phyloP scores from a whole-genome alignment of 371 early-diverging fungal genomes.

The Lichtheimia ramosa region DNA sequence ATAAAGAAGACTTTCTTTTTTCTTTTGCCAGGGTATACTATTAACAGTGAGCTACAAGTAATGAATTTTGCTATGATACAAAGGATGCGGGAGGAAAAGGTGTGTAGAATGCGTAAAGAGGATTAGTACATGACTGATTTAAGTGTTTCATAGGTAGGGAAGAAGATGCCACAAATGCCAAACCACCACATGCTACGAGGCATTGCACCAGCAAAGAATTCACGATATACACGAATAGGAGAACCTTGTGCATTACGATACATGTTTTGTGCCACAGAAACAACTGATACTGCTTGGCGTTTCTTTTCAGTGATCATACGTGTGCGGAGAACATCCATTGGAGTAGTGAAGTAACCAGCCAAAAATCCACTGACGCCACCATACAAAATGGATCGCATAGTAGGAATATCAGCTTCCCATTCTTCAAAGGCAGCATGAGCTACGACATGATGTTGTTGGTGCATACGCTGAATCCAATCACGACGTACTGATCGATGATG shows the following conservation, averaged over 20 bases:
- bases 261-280: slow-evolving; percentile 29
- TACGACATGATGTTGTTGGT: slow-evolving; percentile 37
- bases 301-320: slow-evolving; percentile 68
- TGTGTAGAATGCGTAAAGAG: neutral
- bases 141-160: slow-evolving; percentile 72
- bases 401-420: slow-evolving; percentile 66
- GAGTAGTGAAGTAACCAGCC: slow-evolving; percentile 82
- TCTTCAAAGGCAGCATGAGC: slow-evolving; percentile 54
- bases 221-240: slow-evolving; percentile 26
- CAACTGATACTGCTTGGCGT: slow-evolving; percentile 18
- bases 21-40: too few relatives aligned
- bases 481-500: slow-evolving; percentile 57
- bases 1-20: too few relatives aligned
- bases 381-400: slow-evolving; percentile 66
- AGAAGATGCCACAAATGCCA: slow-evolving; percentile 78
- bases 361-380: slow-evolving; percentile 80
- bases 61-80: neutral
- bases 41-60: too few relatives aligned
- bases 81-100: neutral
- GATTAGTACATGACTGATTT: slow-evolving; percentile 43
- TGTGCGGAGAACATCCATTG: slow-evolving; percentile 83
- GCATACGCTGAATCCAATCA: slow-evolving; percentile 32
- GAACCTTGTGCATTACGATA: slow-evolving; percentile 13
- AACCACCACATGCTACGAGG: slow-evolving; percentile 79
- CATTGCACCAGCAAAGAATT: slow-evolving; percentile 68